Evolutionary conservation across 2,329 filamentous ascomycete species (phyloP).

Genomic region (Elsinoe fawcettii): DNA sequence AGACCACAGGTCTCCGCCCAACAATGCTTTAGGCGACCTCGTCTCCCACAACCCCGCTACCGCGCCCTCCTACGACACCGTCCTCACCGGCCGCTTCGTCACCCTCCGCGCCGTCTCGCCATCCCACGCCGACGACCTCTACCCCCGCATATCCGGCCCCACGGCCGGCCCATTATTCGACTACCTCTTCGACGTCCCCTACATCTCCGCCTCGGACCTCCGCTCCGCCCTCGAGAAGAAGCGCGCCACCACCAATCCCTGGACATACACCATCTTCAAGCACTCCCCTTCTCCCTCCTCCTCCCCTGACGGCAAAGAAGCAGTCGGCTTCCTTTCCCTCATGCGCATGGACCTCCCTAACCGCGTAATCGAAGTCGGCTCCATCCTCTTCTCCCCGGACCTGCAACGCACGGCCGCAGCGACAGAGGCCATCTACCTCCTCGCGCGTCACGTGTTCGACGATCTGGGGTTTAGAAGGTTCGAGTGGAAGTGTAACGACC

Average conservation of each 20-base stretch:
- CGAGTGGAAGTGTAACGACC: slow-evolving; percentile 58
- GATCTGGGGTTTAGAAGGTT: slow-evolving; percentile 48
- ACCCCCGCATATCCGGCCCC: slow-evolving; percentile 17
- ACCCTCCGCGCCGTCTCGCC: slow-evolving; percentile 16
- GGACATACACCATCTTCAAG: slow-evolving; percentile 40
- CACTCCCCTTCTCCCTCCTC: slow-evolving; percentile 11
- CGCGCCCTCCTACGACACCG: slow-evolving; percentile 5
- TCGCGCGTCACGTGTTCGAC: slow-evolving; percentile 49
- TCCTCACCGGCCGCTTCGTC: slow-evolving; percentile 17
- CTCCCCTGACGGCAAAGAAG: slow-evolving; percentile 25
- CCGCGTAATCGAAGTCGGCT: slow-evolving; percentile 50
- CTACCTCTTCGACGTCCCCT: slow-evolving; percentile 37
- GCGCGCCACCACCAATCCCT: slow-evolving; percentile 28
- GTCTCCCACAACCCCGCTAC: not conserved
- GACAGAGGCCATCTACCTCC: slow-evolving; percentile 52
- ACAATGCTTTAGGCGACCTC: not conserved
- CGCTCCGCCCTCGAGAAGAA: slow-evolving; percentile 25
- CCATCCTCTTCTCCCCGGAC: slow-evolving; percentile 43
- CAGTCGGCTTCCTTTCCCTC: slow-evolving; percentile 36
- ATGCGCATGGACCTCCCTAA: slow-evolving; percentile 38
- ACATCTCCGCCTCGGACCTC: slow-evolving; percentile 20
- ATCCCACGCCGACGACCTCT: slow-evolving; percentile 17
- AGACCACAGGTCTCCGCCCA: not conserved
- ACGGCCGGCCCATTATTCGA: slow-evolving; percentile 31
- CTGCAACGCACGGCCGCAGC: slow-evolving; percentile 50